Conservation (phyloP, 345 rosid genomes). For the Syzygium aqueum region DNA sequence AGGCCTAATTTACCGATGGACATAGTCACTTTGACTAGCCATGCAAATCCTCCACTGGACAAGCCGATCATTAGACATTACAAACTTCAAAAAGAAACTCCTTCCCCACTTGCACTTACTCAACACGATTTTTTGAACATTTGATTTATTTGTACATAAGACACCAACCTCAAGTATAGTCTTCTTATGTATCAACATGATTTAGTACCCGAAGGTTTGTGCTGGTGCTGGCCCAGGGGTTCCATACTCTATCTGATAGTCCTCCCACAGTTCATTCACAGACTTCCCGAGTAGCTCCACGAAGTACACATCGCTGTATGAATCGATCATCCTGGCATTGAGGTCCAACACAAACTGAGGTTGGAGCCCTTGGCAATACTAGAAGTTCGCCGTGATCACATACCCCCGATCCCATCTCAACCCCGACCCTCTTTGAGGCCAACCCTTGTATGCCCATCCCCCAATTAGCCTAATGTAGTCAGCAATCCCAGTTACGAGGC, state of each 20-base stretch:
- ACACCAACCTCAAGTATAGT: not conserved
- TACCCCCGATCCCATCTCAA: not conserved
- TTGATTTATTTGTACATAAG: not conserved
- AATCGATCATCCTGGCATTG: not conserved
- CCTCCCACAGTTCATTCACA: not conserved
- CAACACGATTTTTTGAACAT: not conserved
- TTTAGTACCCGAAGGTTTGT: not conserved
- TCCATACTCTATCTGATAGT: not conserved
- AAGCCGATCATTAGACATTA: not conserved
- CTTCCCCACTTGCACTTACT: not conserved
- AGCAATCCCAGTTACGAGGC: not conserved
- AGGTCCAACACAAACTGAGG: not conserved
- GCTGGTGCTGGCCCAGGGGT: not conserved
- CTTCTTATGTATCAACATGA: not conserved
- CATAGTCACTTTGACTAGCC: not conserved
- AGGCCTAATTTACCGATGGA: too few relatives aligned
- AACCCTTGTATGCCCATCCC: not conserved
- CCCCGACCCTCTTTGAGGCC: not conserved
- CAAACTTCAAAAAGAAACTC: not conserved
- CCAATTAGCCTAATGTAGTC: not conserved
- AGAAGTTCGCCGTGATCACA: too few relatives aligned
- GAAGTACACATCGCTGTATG: not conserved
- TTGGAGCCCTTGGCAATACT: too few relatives aligned
- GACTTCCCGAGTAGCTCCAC: not conserved
- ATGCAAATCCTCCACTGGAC: not conserved